phyloP scores from a whole-genome alignment of 352 stramenopile species.

The Phytopythium ostracodes region DNA sequence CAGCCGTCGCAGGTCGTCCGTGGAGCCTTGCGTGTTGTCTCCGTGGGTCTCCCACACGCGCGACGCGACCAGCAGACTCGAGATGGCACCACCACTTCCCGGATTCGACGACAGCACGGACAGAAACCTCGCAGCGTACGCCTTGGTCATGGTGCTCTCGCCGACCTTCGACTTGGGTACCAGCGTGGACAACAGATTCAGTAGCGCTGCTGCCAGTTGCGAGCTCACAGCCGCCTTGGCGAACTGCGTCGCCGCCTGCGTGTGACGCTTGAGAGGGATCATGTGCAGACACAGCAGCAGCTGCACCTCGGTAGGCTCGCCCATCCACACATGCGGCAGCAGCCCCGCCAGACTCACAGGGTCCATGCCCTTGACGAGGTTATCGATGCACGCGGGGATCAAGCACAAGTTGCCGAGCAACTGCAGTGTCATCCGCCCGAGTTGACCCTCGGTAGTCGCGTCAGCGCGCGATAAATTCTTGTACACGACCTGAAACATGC shows the following conservation, averaged over 20 bases:
- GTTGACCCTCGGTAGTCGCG: conserved; percentile 74
- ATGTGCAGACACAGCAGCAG: conserved; percentile 84
- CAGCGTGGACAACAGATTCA: conserved; percentile 77
- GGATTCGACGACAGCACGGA: conserved; percentile 82
- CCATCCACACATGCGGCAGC: conserved; percentile 72
- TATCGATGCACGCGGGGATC: conserved; percentile 84
- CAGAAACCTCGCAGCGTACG: conserved; percentile 77
- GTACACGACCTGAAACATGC: conserved; percentile 82
- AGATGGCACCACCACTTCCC: conserved; percentile 77
- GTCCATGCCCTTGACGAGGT: conserved; percentile 86
- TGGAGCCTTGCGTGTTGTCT: conserved; percentile 73
- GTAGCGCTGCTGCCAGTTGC: conserved; percentile 69
- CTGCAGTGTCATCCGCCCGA: conserved; percentile 77
- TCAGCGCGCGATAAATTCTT: conserved; percentile 74
- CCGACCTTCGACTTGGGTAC: conserved; percentile 79
- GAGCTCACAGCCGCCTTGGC: conserved; percentile 76
- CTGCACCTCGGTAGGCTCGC: conserved; percentile 78
- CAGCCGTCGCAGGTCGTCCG: conserved; percentile 74
- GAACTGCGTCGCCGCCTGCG: conserved; percentile 80
- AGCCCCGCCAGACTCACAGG: conserved; percentile 62
- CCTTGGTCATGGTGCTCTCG: conserved; percentile 78
- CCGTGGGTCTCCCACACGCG: conserved; percentile 82
- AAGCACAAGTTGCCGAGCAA: conserved; percentile 83
- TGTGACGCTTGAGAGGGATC: conserved; percentile 87
- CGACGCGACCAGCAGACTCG: conserved; percentile 72